Evolutionary conservation across 345 rosid genomes (phyloP).

Genomic region (Boechera divaricarpa): DNA sequence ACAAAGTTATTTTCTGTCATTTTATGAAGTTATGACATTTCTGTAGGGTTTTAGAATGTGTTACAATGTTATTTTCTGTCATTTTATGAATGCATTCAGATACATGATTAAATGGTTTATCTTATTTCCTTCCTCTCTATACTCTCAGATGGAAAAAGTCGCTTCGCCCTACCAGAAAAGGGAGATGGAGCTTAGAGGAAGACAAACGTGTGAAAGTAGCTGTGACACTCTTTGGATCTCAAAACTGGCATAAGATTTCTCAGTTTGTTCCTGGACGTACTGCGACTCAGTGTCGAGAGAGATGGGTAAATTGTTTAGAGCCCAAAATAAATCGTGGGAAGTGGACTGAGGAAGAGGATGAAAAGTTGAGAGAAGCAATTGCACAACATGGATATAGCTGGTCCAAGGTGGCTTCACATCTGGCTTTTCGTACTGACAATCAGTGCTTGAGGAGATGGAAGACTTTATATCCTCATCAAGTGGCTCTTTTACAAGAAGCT

Average conservation of each 20-base stretch:
- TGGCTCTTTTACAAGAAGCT: constrained; percentile 64
- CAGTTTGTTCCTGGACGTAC: constrained; percentile 87
- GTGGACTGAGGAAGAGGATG: constrained; percentile 90
- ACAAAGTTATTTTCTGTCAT: neutral
- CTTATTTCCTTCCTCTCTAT: constrained; percentile 15
- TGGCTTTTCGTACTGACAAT: constrained; percentile 81
- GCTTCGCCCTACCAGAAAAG: constrained; percentile 64
- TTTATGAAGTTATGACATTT: neutral
- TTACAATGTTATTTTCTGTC: neutral
- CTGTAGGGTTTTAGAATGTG: neutral
- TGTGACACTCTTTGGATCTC: constrained; percentile 77
- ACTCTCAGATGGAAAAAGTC: constrained; percentile 78
- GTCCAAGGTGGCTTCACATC: constrained; percentile 71
- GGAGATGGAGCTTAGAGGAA: constrained; percentile 74
- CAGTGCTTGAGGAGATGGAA: constrained; percentile 95
- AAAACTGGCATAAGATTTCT: constrained; percentile 81
- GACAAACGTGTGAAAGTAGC: constrained; percentile 77
- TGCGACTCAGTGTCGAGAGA: constrained; percentile 81
- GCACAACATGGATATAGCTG: constrained; percentile 66
- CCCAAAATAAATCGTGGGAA: constrained; percentile 62
- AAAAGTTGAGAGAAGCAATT: constrained; percentile 64
- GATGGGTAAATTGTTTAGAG: constrained; percentile 85
- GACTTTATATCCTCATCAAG: constrained; percentile 66
- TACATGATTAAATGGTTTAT: constrained; percentile 22
- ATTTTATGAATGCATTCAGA: constrained; percentile 21